Percentiles rank a stretch among this genome's conserved stretches.
phyloP scores from a whole-genome alignment of 2,329 filamentous ascomycete genomes.

The Helminthosporium solani region DNA sequence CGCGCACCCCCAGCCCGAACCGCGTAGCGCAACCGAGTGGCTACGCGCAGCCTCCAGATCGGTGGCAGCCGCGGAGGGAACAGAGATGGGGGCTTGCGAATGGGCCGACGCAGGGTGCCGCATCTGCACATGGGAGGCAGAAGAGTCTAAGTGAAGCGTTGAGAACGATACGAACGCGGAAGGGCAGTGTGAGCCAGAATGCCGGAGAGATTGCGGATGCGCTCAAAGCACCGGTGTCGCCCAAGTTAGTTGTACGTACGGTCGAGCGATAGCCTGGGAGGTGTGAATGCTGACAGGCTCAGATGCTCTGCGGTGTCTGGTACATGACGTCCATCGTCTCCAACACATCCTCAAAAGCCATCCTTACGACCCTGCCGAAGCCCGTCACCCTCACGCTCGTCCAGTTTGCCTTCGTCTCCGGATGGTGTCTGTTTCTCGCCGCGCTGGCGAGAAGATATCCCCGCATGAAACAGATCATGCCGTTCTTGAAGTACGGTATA shows the following conservation, averaged over 20 bases:
- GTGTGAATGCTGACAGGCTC: conserved; percentile 29
- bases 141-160: conserved; percentile 92
- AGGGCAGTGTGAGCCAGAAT: conserved; percentile 86
- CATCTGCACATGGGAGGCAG: conserved; percentile 66
- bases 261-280: conserved; percentile 18
- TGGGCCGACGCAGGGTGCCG: conserved; percentile 37
- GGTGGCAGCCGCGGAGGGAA: conserved; percentile 63
- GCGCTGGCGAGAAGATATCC: conserved; percentile 75
- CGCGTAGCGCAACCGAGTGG: conserved; percentile 23
- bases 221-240: conserved; percentile 84
- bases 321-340: conserved; percentile 94
- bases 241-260: conserved; percentile 73
- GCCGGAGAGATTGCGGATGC: conserved; percentile 91
- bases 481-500: conserved; percentile 81
- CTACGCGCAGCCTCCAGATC: conserved; percentile 47
- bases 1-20: conserved; percentile 35
- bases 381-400: conserved; percentile 88
- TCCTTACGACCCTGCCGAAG: conserved; percentile 86
- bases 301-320: conserved; percentile 88
- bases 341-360: conserved; percentile 97
- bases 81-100: conserved; percentile 49
- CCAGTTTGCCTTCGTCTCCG: conserved; percentile 90
- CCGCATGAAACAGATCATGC: conserved; percentile 66
- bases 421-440: conserved; percentile 79
- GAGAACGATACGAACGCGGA: conserved; percentile 74